These are phyloP conservation scores for Macrophomina pseudophaseolina DNA, from an alignment of 2,329 filamentous ascomycete species.

Conservation along the genomic window DNA sequence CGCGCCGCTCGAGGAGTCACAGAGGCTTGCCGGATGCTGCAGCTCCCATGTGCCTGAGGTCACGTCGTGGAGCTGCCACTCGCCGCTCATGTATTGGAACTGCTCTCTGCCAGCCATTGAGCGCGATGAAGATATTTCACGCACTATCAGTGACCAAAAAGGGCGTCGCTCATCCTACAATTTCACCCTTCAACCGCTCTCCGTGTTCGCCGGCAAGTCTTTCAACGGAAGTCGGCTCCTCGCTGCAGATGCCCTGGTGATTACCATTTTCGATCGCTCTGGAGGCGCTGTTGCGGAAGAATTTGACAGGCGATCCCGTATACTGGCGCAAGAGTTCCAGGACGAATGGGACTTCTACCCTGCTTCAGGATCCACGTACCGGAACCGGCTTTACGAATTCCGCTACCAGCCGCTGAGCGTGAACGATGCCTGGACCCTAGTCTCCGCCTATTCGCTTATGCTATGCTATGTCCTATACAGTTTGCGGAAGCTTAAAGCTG, in stretches of 20 bases:
- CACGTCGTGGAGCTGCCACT: conserved; percentile 74
- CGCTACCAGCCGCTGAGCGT: conserved; percentile 75
- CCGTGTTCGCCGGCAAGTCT: conserved; percentile 80
- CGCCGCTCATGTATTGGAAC: conserved; percentile 81
- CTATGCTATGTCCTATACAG: conserved; percentile 69
- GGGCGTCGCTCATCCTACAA: conserved; percentile 70
- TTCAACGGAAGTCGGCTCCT: conserved; percentile 71
- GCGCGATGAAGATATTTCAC: conserved; percentile 66
- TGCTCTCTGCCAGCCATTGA: conserved; percentile 66
- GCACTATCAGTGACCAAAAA: conserved; percentile 71
- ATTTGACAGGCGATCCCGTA: conserved; percentile 67
- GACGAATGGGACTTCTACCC: conserved; percentile 71
- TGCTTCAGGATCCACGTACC: conserved; percentile 57
- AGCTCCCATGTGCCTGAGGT: conserved; percentile 26
- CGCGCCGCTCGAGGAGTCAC: conserved; percentile 22
- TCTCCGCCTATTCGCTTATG: conserved; percentile 68
- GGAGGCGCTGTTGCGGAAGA: conserved; percentile 67
- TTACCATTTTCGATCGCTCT: conserved; percentile 73
- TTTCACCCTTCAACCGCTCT: conserved; percentile 75
- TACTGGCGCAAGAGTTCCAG: conserved; percentile 56
- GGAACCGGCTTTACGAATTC: conserved; percentile 75
- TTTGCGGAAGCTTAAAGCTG: conserved; percentile 71
- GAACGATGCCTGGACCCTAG: conserved; percentile 67
- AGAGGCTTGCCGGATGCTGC: conserved; percentile 11
- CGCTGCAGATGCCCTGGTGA: conserved; percentile 77